Base-by-base conservation (phyloP, 352 stramenopile genomes). In the Aphanomyces invadans region DNA sequence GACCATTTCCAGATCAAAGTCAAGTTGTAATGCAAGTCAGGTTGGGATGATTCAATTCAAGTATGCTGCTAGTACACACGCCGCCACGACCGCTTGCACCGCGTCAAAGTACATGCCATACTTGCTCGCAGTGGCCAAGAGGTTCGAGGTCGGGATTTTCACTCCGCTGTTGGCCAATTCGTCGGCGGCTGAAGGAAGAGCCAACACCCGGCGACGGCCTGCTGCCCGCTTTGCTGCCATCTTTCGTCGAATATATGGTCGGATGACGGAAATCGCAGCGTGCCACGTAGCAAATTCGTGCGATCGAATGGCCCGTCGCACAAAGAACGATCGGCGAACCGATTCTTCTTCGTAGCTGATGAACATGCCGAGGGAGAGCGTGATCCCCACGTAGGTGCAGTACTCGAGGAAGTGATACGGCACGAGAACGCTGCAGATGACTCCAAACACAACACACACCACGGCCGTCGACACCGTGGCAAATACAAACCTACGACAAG, bases 11-110 rank as follows among this genome's bases (percentile, higher is more conserved):
- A 77, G 23, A 71, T 93, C 62, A 81, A 81, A 59, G 86, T 92
- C 70, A 92, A 90, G 48, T 76, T 92, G 52, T 90, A 73, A 38
- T 32, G 25, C n/a, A 81, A 59, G 86, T 92, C 70, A 92, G 90
- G 48, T 76, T 92, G 52, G 88, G 70, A 38, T 32, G 25, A n/a
- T 33, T 28, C 19, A 32, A 32, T n/a, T 39, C 23, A 46, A 48
- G 15, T 44, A 44, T 0, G 31, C 53, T 10, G 33, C 32, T 23
- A 64, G 46, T 11, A 64, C 28, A 12, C 36, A 33, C 32, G 23
- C 55, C 9, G 55, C 55, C 5, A 64, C 55, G 32, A 25, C 25
- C 19, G 33, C 55, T 64, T 64, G 55, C 32, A 26, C 25, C 11
- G 31, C 38, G 55, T 64, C 55, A 45, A 32, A 64, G 21, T 64